Evolutionary conservation across 805 yeast genomes (phyloP).

Genomic region (Candida sphagnicola): DNA sequence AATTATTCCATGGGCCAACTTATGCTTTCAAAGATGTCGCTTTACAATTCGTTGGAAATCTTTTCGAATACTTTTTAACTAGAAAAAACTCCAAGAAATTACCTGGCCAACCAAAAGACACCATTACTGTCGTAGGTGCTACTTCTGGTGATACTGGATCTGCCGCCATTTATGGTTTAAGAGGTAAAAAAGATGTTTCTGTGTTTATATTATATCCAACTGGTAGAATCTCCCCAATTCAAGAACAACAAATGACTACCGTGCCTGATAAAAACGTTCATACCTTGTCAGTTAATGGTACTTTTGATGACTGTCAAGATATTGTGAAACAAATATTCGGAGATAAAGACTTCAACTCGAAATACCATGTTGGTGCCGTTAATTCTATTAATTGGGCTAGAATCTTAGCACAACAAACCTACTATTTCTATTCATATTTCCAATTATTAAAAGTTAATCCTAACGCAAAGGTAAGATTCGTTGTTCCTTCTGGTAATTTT

Average conservation of each 20-base stretch:
- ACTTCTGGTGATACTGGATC: constrained; percentile 99
- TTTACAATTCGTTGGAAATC: constrained; percentile 93
- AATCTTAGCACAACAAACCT: constrained; percentile 95
- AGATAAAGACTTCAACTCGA: constrained; percentile 80
- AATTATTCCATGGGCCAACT: constrained; percentile 98
- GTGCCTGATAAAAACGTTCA: constrained; percentile 91
- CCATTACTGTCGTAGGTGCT: constrained; percentile 96
- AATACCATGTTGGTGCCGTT: constrained; percentile 94
- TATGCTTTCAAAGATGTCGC: constrained; percentile 99
- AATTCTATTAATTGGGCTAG: constrained; percentile 99
- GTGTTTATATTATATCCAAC: constrained; percentile 96
- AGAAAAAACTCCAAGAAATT: constrained; percentile 59
- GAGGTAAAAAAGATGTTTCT: constrained; percentile 96
- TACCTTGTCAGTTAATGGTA: constrained; percentile 91
- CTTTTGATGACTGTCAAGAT: constrained; percentile 98
- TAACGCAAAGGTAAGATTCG: constrained; percentile 59
- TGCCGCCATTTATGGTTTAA: constrained; percentile 96
- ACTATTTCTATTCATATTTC: constrained; percentile 92
- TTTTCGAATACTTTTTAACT: constrained; percentile 85
- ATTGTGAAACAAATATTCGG: constrained; percentile 91
- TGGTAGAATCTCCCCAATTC: constrained; percentile 95
- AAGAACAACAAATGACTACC: constrained; percentile 98
- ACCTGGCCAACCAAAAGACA: constrained; percentile 60
- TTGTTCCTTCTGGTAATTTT: constrained; percentile 97
- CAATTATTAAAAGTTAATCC: constrained; percentile 45